Base-by-base conservation (phyloP, 257 asterid genomes). In the Osmanthus fragrans region DNA sequence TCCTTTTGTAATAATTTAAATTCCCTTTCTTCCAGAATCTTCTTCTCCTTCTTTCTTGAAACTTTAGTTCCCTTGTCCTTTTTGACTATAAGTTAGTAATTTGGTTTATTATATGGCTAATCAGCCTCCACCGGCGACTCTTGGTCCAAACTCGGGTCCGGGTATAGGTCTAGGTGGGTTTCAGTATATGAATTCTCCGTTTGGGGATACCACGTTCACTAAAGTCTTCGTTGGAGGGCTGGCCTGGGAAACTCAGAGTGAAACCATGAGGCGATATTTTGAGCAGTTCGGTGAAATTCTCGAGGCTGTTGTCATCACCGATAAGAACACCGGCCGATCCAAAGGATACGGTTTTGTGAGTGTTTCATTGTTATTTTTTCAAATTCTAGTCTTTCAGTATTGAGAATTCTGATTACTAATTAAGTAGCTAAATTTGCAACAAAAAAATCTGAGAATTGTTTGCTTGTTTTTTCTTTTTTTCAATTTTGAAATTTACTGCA, bases 331-430 rank as follows among this genome's bases (percentile, higher is more conserved):
- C 45, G 98, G 94, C 82, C 92, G 99, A 84, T 95, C 99, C 89
- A 95, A 95, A 84, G 99, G 99, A 89, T 95, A 92, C 47, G 99
- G 99, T 51, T 95, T 95, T 82, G 99, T 95, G 87, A 91, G 99
- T 19, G 21, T 54, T 54, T 77, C 77, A 73, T 83, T 84, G 47
- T 71, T 84, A 75, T 73, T 81, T 74, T 29, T 83, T 80, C 64
- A 60, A 33, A 79, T 73, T 40, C 37, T 37, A 49, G 69, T 78
- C 29, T 49, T 56, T 73, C 13, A 77, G 75, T 64, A 47, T 70
- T 79, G 74, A 74, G 30, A 75, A 68, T 73, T 80, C 68, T 71
- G 75, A 54, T 79, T 71, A 37, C 60, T 42, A 75, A 47, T 73
- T 39, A 30, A 47, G 76, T 47, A 49, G 75, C 30, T 36, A 42